Conservation (phyloP, 495 filamentous ascomycete species). For the Penicillium simplicissimum region DNA sequence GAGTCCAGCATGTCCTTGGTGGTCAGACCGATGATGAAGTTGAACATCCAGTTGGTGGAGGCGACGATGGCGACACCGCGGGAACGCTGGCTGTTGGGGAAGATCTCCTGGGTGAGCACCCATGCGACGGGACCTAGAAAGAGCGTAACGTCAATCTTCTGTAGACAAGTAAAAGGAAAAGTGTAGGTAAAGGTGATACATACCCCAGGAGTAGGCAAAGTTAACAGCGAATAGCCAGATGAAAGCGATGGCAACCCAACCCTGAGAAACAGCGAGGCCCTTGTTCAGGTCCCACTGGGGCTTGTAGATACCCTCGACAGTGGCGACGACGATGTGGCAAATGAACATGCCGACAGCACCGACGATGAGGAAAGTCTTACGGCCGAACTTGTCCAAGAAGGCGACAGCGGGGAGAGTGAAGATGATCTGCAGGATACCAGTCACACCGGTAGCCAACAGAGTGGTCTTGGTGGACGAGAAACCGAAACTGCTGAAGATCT, state of each 20-base stretch:
- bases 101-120: conserved; percentile 45
- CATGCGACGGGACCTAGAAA: conserved; percentile 34
- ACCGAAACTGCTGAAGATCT: conserved; percentile 33
- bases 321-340: conserved; percentile 47
- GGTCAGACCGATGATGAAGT: conserved; percentile 46
- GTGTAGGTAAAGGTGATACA: not conserved
- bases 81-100: conserved; percentile 42
- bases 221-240: conserved; percentile 45
- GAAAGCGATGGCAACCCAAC: conserved; percentile 46
- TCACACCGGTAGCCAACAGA: conserved; percentile 65
- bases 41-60: conserved; percentile 48
- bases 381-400: conserved; percentile 71
- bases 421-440: conserved; percentile 71
- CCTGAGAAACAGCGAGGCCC: conserved; percentile 27
- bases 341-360: conserved; percentile 72
- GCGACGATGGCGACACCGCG: conserved; percentile 40
- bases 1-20: conserved; percentile 40
- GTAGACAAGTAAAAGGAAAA: not conserved
- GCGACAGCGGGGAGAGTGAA: conserved; percentile 66
- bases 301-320: conserved; percentile 39
- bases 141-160: not conserved
- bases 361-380: conserved; percentile 66
- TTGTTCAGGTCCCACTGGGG: conserved; percentile 32
- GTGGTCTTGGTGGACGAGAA: conserved; percentile 49
- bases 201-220: conserved; percentile 47